Percentiles rank a stretch among this genome's conserved stretches.
These are phyloP conservation scores for Delitschia confertaspora DNA, from an alignment of 495 filamentous ascomycete species.

Conservation along the genomic window DNA sequence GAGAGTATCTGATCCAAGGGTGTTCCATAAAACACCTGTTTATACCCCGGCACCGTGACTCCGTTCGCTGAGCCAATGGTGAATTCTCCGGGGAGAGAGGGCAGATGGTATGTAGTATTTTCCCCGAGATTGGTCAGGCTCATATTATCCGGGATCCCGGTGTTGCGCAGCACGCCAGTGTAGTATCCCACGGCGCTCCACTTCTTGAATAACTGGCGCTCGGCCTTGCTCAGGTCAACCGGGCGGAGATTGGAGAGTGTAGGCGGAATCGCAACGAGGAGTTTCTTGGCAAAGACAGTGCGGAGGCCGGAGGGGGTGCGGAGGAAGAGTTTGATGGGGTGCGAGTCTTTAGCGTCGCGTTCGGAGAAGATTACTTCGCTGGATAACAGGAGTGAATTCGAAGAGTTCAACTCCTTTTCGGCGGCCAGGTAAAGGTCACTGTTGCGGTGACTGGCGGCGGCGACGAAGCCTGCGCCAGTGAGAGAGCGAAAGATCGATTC, in stretches of 20 bases:
- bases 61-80: slow-evolving; percentile 7
- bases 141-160: slow-evolving; percentile 33
- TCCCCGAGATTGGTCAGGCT: slow-evolving; percentile 29
- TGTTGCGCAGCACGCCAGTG: slow-evolving; percentile 37
- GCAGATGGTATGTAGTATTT: slow-evolving; percentile 29
- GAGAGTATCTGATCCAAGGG: slow-evolving; percentile 1
- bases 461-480: slow-evolving; percentile 28
- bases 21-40: slow-evolving; percentile 18
- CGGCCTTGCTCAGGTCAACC: slow-evolving; percentile 35
- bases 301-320: slow-evolving; percentile 32
- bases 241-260: slow-evolving; percentile 31
- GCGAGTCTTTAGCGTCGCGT: slow-evolving; percentile 24
- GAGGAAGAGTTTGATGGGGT: slow-evolving; percentile 32
- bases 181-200: slow-evolving; percentile 40
- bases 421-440: slow-evolving; percentile 40
- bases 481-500: too few relatives aligned
- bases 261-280: slow-evolving; percentile 42
- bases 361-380: slow-evolving; percentile 30
- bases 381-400: slow-evolving; percentile 28
- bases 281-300: slow-evolving; percentile 39
- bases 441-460: slow-evolving; percentile 34
- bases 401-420: slow-evolving; percentile 23
- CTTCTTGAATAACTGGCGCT: slow-evolving; percentile 37
- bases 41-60: slow-evolving; percentile 9
- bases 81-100: slow-evolving; percentile 21